Percentiles rank a stretch among this genome's conserved stretches.
Evolutionary conservation across 768 basidiomycete species (phyloP).

Genomic region (Lactifluus pinguis): DNA sequence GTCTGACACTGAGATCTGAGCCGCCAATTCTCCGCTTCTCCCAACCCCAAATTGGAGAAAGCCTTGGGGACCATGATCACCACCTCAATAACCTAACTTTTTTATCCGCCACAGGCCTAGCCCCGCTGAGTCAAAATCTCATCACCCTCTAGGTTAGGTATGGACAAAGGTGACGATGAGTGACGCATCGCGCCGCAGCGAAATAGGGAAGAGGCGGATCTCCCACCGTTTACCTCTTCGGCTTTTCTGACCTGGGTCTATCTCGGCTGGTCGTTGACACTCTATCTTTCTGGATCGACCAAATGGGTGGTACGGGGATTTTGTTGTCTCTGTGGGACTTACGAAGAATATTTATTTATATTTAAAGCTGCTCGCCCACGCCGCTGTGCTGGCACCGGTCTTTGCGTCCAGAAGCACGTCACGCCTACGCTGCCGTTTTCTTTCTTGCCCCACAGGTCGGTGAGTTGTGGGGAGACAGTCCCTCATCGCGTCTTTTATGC

Average conservation of each 20-base stretch:
- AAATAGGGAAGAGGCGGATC: not conserved
- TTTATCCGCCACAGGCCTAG: not conserved
- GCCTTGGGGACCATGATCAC: not conserved
- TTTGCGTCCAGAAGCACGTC: no score
- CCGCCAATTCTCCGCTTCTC: no score
- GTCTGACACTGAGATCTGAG: not conserved
- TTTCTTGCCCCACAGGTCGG: no score
- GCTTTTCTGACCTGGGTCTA: not conserved
- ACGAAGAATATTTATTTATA: no score
- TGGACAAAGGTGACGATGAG: not conserved
- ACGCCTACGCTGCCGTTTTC: no score
- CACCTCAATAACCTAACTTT: not conserved
- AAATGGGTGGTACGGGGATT: not conserved
- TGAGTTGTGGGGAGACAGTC: no score
- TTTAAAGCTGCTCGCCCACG: no score
- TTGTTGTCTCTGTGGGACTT: no score
- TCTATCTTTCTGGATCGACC: not conserved
- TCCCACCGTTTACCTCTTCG: not conserved
- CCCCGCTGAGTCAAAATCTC: no score
- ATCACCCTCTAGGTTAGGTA: not conserved
- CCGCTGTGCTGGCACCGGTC: no score
- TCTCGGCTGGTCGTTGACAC: not conserved
- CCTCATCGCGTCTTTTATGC: no score
- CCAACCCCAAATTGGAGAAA: not conserved
- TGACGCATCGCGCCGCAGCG: not conserved